phyloP scores from a whole-genome alignment of 345 rosid genomes.

The Mangifera indica region DNA sequence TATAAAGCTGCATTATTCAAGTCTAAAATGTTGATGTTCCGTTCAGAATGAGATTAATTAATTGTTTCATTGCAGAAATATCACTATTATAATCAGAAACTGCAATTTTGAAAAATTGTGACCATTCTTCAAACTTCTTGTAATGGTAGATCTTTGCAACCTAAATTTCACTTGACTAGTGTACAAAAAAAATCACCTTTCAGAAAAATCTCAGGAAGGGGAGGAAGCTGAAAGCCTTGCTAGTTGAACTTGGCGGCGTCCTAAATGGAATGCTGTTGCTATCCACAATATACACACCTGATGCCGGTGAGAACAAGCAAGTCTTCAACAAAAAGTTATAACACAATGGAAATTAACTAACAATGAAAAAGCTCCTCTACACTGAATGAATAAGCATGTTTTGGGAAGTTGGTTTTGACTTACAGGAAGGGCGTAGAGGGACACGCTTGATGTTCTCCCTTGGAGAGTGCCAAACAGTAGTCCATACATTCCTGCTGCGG shows the following conservation, averaged over 20 bases:
- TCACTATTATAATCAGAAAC: no score
- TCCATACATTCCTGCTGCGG: conserved; percentile 88
- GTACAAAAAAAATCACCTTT: not conserved
- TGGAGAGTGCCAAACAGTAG: conserved; percentile 64
- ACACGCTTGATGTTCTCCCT: conserved; percentile 61
- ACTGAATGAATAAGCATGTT: not conserved
- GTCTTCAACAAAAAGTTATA: no score
- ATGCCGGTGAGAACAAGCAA: not conserved
- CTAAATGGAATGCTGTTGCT: conserved; percentile 69
- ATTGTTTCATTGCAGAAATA: no score
- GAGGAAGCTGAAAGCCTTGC: conserved; percentile 50
- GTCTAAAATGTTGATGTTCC: no score
- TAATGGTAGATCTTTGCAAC: no score
- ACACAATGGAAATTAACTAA: not conserved
- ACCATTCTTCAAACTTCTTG: no score
- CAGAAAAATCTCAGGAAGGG: conserved; percentile 20
- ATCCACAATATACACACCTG: conserved; percentile 80
- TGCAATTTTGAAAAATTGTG: no score
- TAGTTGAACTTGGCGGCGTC: conserved; percentile 65
- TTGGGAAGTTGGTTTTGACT: conserved; percentile 10
- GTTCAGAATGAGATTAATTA: no score
- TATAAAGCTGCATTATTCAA: no score
- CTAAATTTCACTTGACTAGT: no score
- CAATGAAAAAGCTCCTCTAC: not conserved
- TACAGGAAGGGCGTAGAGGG: conserved; percentile 83